Base-by-base conservation (phyloP, 768 basidiomycete genomes). In the Holtermannia corniformis region DNA sequence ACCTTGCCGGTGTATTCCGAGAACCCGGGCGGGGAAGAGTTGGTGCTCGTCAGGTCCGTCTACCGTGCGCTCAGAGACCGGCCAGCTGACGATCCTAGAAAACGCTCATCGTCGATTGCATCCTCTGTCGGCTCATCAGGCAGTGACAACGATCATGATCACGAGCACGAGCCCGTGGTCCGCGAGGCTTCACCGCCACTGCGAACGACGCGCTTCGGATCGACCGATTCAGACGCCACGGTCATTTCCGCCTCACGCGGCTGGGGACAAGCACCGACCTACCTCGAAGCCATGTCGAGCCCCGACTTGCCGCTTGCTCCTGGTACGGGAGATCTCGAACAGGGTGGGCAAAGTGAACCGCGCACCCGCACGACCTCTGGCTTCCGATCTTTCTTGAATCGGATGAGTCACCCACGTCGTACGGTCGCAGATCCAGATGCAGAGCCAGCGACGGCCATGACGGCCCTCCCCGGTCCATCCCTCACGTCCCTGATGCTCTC, bases 11-110 rank as follows among this genome's bases (percentile, higher is more conserved):
- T 46, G 5, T 67, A 67, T 54, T 61, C 59, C 44, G 64, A 64
- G 45, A 59, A 67, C 44, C 62, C 63, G 21, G 65, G 65, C n/a
- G 65, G 64, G 41, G 61, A 64, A 50, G 65, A 67, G 54, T 20
- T 67, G 25, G 59, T 67, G 0, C 51, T 67, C 19, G 63, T 67
- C 23, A 56, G 63, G 63, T 62, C 54, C 43, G 62, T 61, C 19
- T n/a, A 24, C 22, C 10, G 44, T 22, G 25, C 22, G 23, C 47
- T 22, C 11, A 47, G 10, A 13, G 5, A 16, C 7, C 50, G 13
- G 16, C n/a, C 20, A 20, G 20, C 20, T 44, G 25, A 52, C 13
- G 48, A 24, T 19, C 5, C 7, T 14, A 60, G 58, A 48, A 54
- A 56, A 49, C 47, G 52, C 16, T 49, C 47, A 42, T 49, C 22